Base-by-base conservation (phyloP, 2,329 filamentous ascomycete genomes). In the Alternaria panax region DNA sequence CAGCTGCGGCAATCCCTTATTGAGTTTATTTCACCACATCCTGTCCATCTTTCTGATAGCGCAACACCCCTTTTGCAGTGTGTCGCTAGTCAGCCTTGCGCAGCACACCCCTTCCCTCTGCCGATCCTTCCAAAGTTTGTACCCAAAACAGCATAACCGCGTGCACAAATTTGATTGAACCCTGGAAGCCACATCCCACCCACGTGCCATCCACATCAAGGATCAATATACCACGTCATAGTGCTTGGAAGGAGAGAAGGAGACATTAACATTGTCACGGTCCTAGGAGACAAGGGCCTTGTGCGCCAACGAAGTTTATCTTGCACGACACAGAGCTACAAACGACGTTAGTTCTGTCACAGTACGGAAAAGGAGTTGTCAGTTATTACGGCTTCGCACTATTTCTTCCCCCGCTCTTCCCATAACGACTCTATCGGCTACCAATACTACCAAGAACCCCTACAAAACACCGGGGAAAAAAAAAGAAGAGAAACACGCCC, bases 1-100 rank as follows among this genome's bases (percentile, higher is more conserved):
- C 43, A 69, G 63, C 65, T 52, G 20, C 47, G 40, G 55, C 56
- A 36, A n/a, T 48, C 45, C 20, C 45, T 48, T 48, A 9, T 32
- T 36, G 28, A 32, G 12, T 55, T 46, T 38, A 36, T 24, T 36
- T 7, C 22, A 36, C 22, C 28, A 30, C 20, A 30, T 11, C 14
- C 20, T 22, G 22, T 48, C 18, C 32, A n/a, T 24, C 28, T 22
- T 34, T 25, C 45, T n/a, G 32, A 34, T 36, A 48, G 20, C 45
- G 30, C 45, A 7, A 48, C 36, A 48, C 45, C 45, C 54, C 48
- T 57, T 57, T 41, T 38, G 28, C 25, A 24, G 48, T 20, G n/a
- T 18, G 36, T n/a, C 22, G 25, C 24, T 32, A 25, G 25, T 25
- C 42, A 47, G 43, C 42, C 34, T 43, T 27, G n/a, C n/a, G 18